Conservation (phyloP, 495 filamentous ascomycete genomes). For the Aspergillus ostianus region DNA sequence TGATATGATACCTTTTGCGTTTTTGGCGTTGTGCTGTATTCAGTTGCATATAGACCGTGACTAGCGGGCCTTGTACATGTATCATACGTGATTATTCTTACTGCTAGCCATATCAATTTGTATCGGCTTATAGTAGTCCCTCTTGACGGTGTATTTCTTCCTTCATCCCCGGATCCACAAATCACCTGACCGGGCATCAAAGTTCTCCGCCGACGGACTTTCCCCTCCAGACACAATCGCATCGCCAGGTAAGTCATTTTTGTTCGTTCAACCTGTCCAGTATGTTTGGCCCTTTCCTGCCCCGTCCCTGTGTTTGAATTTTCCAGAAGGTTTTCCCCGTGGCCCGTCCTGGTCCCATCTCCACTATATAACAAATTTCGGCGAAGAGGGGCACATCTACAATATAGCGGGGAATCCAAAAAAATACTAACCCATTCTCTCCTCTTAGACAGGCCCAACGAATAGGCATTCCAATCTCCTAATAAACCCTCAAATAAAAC, state of each 20-base stretch:
- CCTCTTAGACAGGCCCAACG: background rate
- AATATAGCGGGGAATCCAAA: background rate
- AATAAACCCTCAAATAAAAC: no score
- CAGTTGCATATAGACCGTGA: constrained; percentile 12
- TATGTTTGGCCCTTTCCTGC: background rate
- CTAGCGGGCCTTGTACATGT: constrained; percentile 5
- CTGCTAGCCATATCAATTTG: no score
- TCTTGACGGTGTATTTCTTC: no score
- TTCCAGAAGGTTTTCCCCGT: no score
- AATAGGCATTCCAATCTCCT: no score
- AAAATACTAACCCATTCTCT: no score
- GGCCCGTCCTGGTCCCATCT: no score
- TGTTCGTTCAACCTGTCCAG: background rate
- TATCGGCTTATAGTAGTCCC: no score
- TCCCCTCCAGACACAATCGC: constrained; percentile 3
- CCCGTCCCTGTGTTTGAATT: no score
- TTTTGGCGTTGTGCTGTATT: constrained; percentile 15
- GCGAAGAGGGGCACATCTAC: background rate
- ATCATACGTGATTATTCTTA: constrained; percentile 7
- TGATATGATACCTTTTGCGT: constrained; percentile 17
- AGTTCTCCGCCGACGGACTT: constrained; percentile 6
- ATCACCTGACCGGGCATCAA: constrained; percentile 11
- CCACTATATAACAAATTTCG: background rate
- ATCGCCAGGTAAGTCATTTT: background rate
- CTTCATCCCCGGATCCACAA: constrained; percentile 1